Evolutionary conservation across 2,329 filamentous ascomycete genomes (phyloP), one percentile per base, ranked within the genome.

Genomic region (Sordariomycetes sp.): DNA sequence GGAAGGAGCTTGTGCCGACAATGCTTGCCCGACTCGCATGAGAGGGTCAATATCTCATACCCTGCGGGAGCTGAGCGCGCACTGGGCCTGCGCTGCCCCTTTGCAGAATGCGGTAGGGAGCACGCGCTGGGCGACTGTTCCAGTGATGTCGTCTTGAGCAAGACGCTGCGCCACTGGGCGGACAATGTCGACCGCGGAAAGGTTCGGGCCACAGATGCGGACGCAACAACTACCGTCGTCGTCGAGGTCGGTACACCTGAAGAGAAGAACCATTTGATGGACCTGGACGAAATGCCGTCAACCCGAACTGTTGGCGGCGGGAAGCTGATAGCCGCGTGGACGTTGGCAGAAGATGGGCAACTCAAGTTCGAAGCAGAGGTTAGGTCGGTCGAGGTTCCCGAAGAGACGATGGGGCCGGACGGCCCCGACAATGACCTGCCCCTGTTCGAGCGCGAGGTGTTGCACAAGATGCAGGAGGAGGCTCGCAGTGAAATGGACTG

Each of bases 121-220:
- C 88, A 94, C 58, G 79, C 86, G 1, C 49, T 80, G 14, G 81
- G 70, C 4, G 87, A 94, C 48, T 94, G 85, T 56, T 74, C 70
- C 30, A 59, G 80, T 7, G 86, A 94, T 59, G 82, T 94, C 24
- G 77, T 79, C 2, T 57, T 94, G 39, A 75, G 72, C 34, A 92
- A 86, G 49, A 63, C 83, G n/a, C 64, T 83, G 44, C 69, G 75
- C 14, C 57, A 72, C 11, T 64, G 85, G 34, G 67, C 68, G 33
- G 54, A 63, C 12, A 70, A 73, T 34, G 58, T 86, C 35, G 44
- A 58, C 33, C 43, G 58, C 48, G 54, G 63, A 35, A 53, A 53
- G 24, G 46, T 51, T 3, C 48, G 61, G 24, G 45, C 49, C 1
- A 28, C 17, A 0, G 28, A 39, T 9, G 25, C 37, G 3, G 31